Evolutionary conservation across 768 basidiomycete species (phyloP).

Genomic region (Termitomyces sp.): DNA sequence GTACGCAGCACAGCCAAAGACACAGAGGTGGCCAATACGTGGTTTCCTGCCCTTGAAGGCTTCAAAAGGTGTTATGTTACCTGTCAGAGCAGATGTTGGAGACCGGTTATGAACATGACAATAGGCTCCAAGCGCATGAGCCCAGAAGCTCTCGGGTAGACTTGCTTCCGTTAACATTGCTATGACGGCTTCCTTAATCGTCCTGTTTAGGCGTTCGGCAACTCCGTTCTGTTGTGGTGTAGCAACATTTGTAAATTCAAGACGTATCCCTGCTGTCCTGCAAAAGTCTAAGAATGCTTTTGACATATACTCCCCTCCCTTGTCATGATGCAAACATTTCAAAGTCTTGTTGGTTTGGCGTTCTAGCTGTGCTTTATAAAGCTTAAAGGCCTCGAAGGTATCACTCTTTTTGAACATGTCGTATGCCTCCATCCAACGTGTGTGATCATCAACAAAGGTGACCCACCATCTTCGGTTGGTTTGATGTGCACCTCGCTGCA

Average conservation of each 20-base stretch:
- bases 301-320: neutral
- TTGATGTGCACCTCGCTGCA: neutral
- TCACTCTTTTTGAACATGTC: neutral
- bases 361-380: neutral
- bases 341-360: neutral
- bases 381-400: neutral
- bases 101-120: neutral
- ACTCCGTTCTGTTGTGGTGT: conserved; percentile 33
- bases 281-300: neutral
- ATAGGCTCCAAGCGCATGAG: neutral
- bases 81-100: neutral
- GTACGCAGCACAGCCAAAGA: conserved; percentile 29
- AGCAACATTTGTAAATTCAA: neutral
- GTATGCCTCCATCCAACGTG: neutral
- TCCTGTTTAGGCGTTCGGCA: conserved; percentile 32
- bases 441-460: neutral
- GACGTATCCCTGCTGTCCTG: neutral
- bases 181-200: conserved; percentile 23
- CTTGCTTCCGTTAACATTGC: conserved; percentile 7
- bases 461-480: neutral
- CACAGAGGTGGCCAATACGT: neutral
- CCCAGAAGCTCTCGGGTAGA: conserved; percentile 3
- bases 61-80: neutral
- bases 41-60: neutral
- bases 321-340: neutral